Evolutionary conservation across 108 stramenopile species (phyloP).

Genomic region (Cyclotella sp.): DNA sequence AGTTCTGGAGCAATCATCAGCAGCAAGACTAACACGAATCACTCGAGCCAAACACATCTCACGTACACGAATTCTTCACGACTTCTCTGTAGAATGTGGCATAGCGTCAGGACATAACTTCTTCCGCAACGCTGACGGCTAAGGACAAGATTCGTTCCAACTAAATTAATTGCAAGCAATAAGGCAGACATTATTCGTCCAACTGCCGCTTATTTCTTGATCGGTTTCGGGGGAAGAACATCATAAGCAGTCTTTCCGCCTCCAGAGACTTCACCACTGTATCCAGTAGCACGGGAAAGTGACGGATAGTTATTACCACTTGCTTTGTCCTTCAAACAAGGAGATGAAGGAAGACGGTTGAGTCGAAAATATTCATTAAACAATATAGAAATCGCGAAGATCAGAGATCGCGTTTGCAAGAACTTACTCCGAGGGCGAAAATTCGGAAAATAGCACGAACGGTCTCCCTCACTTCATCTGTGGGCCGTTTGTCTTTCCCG

Average conservation of each 20-base stretch:
- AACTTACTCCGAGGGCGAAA: conserved; percentile 62
- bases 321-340: conserved; percentile 60
- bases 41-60: no score
- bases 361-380: neutral
- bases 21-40: no score
- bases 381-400: neutral
- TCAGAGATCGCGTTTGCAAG: neutral
- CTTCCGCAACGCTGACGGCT: no score
- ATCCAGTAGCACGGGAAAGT: conserved; percentile 69
- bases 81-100: no score
- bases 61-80: no score
- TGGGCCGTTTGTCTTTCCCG: conserved; percentile 56
- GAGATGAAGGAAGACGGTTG: conserved; percentile 3
- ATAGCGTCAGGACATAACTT: no score
- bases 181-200: neutral
- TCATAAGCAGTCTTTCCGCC: conserved; percentile 83
- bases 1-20: no score
- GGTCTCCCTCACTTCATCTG: conserved; percentile 80
- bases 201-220: conserved; percentile 18
- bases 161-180: neutral
- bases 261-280: conserved; percentile 71
- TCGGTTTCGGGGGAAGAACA: conserved; percentile 73
- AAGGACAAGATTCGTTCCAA: neutral
- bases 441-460: conserved; percentile 81
- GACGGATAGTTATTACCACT: conserved; percentile 81